phyloP scores from a whole-genome alignment of 75 land plant species.

The Picea sitchensis region DNA sequence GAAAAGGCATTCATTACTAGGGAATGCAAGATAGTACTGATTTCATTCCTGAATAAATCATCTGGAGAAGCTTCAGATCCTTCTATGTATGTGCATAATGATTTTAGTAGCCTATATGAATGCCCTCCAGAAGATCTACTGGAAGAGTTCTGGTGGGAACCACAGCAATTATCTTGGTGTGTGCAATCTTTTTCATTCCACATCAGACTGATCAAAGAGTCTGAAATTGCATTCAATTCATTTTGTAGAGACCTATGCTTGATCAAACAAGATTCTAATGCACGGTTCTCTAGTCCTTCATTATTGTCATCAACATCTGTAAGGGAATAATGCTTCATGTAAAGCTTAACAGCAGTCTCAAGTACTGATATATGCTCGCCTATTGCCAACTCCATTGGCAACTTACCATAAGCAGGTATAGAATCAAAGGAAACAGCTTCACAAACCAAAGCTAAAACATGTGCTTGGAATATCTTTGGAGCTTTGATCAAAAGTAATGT shows the following conservation, averaged over 20 bases:
- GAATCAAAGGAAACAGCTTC: neutral
- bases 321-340: slow-evolving; percentile 1
- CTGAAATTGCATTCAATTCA: neutral
- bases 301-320: neutral
- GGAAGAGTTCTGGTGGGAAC: neutral
- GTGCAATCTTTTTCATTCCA: slow-evolving; percentile 3
- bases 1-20: neutral
- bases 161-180: neutral
- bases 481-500: neutral
- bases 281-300: neutral
- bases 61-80: neutral
- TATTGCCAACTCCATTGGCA: neutral
- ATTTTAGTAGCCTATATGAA: neutral
- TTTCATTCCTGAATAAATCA: neutral
- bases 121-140: neutral
- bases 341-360: slow-evolving; percentile 4
- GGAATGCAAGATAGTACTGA: neutral
- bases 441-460: neutral
- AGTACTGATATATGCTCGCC: neutral
- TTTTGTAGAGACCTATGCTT: neutral
- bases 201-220: neutral
- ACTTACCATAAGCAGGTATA: neutral
- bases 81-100: neutral
- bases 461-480: slow-evolving; percentile 9
- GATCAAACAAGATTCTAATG: slow-evolving; percentile 6